Evolutionary conservation across 768 basidiomycete genomes (phyloP), one percentile per base, ranked within the genome.

Genomic region (Cystofilobasidium macerans): DNA sequence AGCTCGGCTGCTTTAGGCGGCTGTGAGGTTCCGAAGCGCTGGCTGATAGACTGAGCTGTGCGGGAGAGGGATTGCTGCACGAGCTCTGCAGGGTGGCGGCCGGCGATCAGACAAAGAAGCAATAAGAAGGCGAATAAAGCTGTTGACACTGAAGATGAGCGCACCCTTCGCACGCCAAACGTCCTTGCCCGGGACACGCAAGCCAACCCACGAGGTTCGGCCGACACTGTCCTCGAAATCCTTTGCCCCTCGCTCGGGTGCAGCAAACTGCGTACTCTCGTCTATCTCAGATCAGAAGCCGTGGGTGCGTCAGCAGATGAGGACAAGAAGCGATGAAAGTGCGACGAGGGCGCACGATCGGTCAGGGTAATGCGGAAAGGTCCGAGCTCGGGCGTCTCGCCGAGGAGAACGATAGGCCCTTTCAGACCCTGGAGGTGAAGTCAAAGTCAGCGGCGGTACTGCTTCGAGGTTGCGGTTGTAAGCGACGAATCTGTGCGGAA

Each of bases 131-230:
- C 2, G n/a, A 9, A 3, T 14, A 22, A 43, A 7, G 38, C 3
- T 22, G 53, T 3, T 7, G 45, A 47, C n/a, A 14, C 30, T 11
- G 38, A 69, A 0, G 51, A 33, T 60, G 22, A 56, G 16, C 71
- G 30, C 68, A 86, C 90, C 86, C 80, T 86, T 88, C 2, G 88
- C 89, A 77, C 84, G 80, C 91, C 91, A 94, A n/a, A 89, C 77
- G 26, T 81, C 79, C 18, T 85, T 87, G 6, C 81, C 73, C 9
- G 81, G 78, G 16, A 86, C 77, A 22, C 82, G 81, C 32, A 82
- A 79, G 2, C 89, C 89, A 0, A 84, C 65, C 71, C 82, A 86
- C 61, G 86, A 84, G 0, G 88, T 86, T 76, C 83, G 87, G 35
- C 85, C 88, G 38, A 86, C 77, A 30, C 82, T 81, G 20, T 84